Base-by-base conservation (phyloP, 305 asterid species). In the Rubia occidens region DNA sequence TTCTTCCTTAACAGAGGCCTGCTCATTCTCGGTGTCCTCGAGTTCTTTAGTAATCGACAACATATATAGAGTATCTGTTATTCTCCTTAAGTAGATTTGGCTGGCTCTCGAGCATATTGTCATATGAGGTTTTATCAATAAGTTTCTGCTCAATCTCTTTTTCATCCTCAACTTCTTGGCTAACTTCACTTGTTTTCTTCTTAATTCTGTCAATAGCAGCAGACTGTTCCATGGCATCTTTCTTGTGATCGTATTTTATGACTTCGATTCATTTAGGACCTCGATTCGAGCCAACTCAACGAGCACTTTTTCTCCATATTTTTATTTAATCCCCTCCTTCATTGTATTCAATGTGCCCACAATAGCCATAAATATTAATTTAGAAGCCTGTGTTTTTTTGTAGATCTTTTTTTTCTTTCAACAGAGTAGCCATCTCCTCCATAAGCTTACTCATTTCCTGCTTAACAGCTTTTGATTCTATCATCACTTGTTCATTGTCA, bases 211-310 rank as follows among this genome's bases (percentile, higher is more conserved):
- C 87, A 72, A 86, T 68, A 65, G 72, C 76, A 79, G 80, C 71
- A 0, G 73, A 72, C 76, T 84, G 76, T 21, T 67, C 73, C 60
- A 74, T 78, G 0, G 81, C 81, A 26, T 67, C 82, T 63, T 79
- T 82, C 64, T 69, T 79, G 59, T 82, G 81, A 64, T 74, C 82
- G 63, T 79, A 82, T 79, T 87, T 95, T 37, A 85, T 79, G 49
- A 81, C 89, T 79, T 77, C 85, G 44, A 73, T 73, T 93, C 98
- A 76, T 82, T 88, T 43, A 86, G 24, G 14, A 96, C 95, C 76
- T 93, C 98, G 10, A 93, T 84, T 74, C 89, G 82, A 20, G 98
- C 98, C 81, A 93, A 73, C 86, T 93, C 97, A 59, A 87, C 95
- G 67, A 88, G 84, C 68, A 90, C 91, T 59, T 84, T 85, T 81